A percentile compares a stretch with the other conserved stretches of the same genome.
These are phyloP conservation scores for Penicillium sp. DNA, from an alignment of 2,329 filamentous ascomycete genomes.

Conservation along the genomic window DNA sequence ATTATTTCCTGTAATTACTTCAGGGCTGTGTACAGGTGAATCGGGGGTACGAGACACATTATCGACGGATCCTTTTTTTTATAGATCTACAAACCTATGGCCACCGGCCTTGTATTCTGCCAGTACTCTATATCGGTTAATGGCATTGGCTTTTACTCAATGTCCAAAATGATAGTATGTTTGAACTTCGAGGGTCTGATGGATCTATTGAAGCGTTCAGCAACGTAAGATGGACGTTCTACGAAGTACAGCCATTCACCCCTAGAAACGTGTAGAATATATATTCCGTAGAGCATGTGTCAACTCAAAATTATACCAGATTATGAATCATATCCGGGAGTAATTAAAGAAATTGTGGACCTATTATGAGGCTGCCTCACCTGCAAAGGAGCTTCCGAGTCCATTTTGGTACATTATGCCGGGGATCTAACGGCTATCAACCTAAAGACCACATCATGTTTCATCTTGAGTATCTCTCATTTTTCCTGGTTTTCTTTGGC, in stretches of 20 bases:
- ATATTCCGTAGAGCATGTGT: too few relatives aligned
- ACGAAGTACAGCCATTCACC: background rate
- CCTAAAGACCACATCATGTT: slow-evolving; percentile 18
- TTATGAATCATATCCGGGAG: too few relatives aligned
- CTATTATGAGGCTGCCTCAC: background rate
- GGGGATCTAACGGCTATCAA: slow-evolving; percentile 2
- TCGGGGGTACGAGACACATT: background rate
- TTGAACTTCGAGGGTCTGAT: background rate
- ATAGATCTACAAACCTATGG: background rate
- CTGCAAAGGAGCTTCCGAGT: slow-evolving; percentile 12
- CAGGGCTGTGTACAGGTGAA: background rate
- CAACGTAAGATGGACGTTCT: too few relatives aligned
- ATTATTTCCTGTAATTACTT: background rate
- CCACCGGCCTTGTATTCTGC: background rate
- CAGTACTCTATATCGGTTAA: background rate
- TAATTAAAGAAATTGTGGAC: too few relatives aligned
- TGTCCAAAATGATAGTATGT: background rate
- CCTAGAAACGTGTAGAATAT: background rate
- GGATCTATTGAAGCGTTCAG: too few relatives aligned
- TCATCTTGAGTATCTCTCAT: slow-evolving; percentile 22
- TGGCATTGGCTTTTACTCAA: background rate
- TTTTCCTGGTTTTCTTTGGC: slow-evolving; percentile 2
- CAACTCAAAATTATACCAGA: background rate
- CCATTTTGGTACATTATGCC: slow-evolving; percentile 7
- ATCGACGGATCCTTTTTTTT: background rate